Percentiles rank a stretch among this genome's conserved stretches.
Conservation (phyloP, 257 asterid genomes). For the Nicotiana undulata region DNA sequence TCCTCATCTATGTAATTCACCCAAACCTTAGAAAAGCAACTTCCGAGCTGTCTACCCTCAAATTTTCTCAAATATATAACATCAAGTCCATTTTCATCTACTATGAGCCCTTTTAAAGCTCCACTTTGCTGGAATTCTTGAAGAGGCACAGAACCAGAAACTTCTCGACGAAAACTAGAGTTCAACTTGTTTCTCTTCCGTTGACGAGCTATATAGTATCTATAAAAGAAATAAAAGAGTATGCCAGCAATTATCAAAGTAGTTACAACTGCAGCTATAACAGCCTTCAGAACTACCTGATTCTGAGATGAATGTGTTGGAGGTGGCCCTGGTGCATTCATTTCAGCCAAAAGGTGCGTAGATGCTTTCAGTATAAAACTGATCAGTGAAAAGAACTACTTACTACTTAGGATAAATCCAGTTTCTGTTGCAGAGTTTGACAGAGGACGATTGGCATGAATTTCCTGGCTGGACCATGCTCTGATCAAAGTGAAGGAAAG, state of each 20-base stretch:
- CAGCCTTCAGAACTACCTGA: constrained; percentile 25
- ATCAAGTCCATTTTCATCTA: constrained; percentile 69
- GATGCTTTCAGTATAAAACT: background rate
- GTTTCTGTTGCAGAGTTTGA: background rate
- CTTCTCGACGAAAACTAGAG: constrained; percentile 51
- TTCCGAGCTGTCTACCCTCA: constrained; percentile 24
- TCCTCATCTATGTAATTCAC: constrained; percentile 48
- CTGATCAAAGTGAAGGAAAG: background rate
- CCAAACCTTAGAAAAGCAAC: constrained; percentile 68
- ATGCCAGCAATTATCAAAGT: constrained; percentile 32
- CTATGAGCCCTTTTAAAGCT: constrained; percentile 46
- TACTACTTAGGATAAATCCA: background rate
- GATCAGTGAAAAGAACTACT: background rate
- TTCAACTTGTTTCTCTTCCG: constrained; percentile 5
- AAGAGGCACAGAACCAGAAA: background rate
- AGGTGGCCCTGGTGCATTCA: background rate
- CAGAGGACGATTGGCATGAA: background rate
- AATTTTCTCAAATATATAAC: constrained; percentile 48
- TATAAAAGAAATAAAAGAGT: constrained; percentile 30
- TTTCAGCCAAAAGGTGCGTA: background rate
- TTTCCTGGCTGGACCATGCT: background rate
- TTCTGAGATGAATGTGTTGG: constrained; percentile 24
- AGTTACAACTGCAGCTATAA: constrained; percentile 39
- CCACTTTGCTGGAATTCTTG: constrained; percentile 41
- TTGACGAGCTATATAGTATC: constrained; percentile 20